Evolutionary conservation across 495 filamentous ascomycete genomes (phyloP).

Genomic region (Daldinia decipiens): DNA sequence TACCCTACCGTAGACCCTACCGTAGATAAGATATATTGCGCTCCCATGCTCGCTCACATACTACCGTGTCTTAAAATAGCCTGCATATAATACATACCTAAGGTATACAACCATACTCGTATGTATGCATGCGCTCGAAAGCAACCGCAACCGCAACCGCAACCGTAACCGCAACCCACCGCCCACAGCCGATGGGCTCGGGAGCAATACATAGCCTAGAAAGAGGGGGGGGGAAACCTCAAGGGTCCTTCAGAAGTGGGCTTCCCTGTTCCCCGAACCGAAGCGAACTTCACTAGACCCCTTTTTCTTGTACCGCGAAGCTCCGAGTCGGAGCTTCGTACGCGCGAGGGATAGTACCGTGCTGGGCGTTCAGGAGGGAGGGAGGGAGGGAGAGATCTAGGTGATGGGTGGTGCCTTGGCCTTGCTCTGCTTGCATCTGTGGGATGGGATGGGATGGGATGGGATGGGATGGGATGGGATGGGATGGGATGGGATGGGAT

Average conservation of each 20-base stretch:
- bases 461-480: no score
- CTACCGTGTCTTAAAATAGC: slow-evolving; percentile 33
- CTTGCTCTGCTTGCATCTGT: not conserved
- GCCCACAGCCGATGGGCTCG: slow-evolving; percentile 27
- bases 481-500: no score
- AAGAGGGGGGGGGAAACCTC: slow-evolving; percentile 8
- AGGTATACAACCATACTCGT: slow-evolving; percentile 5
- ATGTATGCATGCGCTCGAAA: slow-evolving; percentile 8
- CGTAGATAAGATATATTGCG: slow-evolving; percentile 39
- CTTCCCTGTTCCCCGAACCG: not conserved
- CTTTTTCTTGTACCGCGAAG: slow-evolving; percentile 1
- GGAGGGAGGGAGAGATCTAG: not conserved
- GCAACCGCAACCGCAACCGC: slow-evolving; percentile 23
- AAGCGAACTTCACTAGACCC: not conserved
- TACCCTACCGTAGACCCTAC: slow-evolving; percentile 16
- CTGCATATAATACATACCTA: not conserved
- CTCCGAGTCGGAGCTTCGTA: slow-evolving; percentile 22
- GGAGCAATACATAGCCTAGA: slow-evolving; percentile 26
- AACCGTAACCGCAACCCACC: slow-evolving; percentile 26
- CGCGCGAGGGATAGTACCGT: slow-evolving; percentile 7
- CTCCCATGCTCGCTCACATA: not conserved
- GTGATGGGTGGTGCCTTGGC: not conserved
- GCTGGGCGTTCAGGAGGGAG: not conserved
- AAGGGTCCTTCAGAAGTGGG: slow-evolving; percentile 20
- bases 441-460: not conserved